A percentile compares a stretch with the other conserved stretches of the same genome.
Conservation (phyloP, 1,284 basidiomycete genomes). For the Veloporphyrellus conicus region DNA sequence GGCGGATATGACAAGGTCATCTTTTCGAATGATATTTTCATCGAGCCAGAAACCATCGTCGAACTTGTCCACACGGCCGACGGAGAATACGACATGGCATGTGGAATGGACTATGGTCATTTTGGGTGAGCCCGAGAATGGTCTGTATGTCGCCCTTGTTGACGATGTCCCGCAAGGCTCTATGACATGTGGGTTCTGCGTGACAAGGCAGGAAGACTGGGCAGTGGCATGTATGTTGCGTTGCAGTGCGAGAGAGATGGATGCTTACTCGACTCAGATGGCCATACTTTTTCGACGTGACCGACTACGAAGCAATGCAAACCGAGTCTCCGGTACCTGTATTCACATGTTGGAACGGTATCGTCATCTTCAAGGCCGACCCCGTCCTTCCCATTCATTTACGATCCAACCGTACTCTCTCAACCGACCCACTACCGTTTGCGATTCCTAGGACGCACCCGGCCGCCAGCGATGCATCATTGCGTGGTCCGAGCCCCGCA, state of each 20-base stretch:
- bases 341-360: conserved; percentile 60
- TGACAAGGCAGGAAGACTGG: conserved; percentile 18
- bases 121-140: conserved; percentile 36
- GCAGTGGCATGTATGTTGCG: conserved; percentile 14
- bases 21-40: conserved; percentile 50
- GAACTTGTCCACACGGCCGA: conserved; percentile 46
- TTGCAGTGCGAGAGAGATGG: not conserved
- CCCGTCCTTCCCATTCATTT: conserved; percentile 40
- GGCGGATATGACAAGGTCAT: conserved; percentile 43
- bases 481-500: conserved; percentile 28
- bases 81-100: conserved; percentile 52
- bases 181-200: conserved; percentile 28
- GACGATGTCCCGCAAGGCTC: conserved; percentile 3
- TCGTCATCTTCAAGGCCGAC: conserved; percentile 46
- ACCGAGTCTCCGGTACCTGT: conserved; percentile 46
- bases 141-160: not conserved
- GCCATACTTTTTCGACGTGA: conserved; percentile 49
- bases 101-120: conserved; percentile 48
- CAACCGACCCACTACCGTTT: conserved; percentile 20
- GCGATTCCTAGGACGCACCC: conserved; percentile 17
- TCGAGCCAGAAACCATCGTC: conserved; percentile 44
- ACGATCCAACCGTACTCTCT: conserved; percentile 33
- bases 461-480: conserved; percentile 7
- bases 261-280: conserved; percentile 31
- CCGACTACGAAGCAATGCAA: conserved; percentile 35